Evolutionary conservation across 2,329 filamentous ascomycete species (phyloP).

Genomic region (Tolypocladium capitatum): DNA sequence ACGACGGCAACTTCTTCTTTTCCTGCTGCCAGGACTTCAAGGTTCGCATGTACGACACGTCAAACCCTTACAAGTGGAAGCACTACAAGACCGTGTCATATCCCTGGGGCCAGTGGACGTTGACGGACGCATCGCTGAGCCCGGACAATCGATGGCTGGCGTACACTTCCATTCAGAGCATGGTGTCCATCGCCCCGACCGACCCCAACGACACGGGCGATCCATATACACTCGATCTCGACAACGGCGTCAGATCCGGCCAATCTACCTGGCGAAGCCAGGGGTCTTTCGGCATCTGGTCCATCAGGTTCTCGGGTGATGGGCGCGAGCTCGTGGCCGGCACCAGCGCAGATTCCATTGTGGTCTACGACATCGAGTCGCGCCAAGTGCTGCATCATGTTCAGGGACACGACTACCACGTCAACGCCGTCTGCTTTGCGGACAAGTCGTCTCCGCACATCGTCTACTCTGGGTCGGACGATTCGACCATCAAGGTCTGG

Average conservation of each 20-base stretch:
- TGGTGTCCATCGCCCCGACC: conserved; percentile 76
- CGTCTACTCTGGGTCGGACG: conserved; percentile 89
- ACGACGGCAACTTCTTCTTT: conserved; percentile 96
- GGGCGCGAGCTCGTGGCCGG: conserved; percentile 84
- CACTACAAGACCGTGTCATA: conserved; percentile 87
- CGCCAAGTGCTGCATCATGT: conserved; percentile 62
- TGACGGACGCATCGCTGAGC: conserved; percentile 84
- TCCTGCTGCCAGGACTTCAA: conserved; percentile 84
- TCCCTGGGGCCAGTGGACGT: conserved; percentile 84
- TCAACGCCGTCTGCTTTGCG: conserved; percentile 94
- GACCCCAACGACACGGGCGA: conserved; percentile 72
- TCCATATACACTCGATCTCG: conserved; percentile 65
- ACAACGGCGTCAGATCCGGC: conserved; percentile 8
- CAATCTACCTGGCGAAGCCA: conserved; percentile 14
- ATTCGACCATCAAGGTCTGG: conserved; percentile 91
- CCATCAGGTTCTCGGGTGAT: conserved; percentile 82
- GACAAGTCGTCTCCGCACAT: conserved; percentile 83
- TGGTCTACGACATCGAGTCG: conserved; percentile 86
- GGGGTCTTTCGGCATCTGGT: conserved; percentile 60
- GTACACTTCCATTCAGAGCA: conserved; percentile 76
- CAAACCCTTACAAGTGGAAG: conserved; percentile 87
- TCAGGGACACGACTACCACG: conserved; percentile 70
- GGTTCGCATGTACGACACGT: conserved; percentile 95
- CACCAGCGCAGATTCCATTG: conserved; percentile 63
- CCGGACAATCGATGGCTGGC: conserved; percentile 87